Conservation (phyloP, 805 yeast genomes). For the Sugiyamaella mastotermitis region DNA sequence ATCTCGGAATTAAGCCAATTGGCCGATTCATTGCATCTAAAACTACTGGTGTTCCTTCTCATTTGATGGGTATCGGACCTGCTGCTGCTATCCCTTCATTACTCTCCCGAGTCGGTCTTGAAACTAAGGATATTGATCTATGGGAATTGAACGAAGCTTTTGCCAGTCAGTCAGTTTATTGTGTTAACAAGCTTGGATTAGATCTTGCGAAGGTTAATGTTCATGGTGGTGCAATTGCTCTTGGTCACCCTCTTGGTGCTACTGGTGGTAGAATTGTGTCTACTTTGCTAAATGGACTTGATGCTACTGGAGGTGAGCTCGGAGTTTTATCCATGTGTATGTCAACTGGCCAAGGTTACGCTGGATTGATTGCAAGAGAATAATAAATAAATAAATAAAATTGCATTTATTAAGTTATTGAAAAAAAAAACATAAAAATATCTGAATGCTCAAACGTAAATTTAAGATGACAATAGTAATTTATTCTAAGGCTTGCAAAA, state of each 20-base stretch:
- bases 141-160: slow-evolving; percentile 89
- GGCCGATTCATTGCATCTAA: slow-evolving; percentile 83
- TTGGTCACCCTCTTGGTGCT: slow-evolving; percentile 90
- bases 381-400: too few species aligned
- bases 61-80: slow-evolving; percentile 86
- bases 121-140: slow-evolving; percentile 59
- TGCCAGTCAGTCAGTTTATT: slow-evolving; percentile 82
- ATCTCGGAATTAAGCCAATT: slow-evolving; percentile 68
- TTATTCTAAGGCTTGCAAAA: too few species aligned
- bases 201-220: slow-evolving; percentile 67
- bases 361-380: slow-evolving; percentile 25
- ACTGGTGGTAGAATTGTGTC: slow-evolving; percentile 36
- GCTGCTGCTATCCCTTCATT: slow-evolving; percentile 85
- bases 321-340: slow-evolving; percentile 40
- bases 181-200: slow-evolving; percentile 58
- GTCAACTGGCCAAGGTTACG: slow-evolving; percentile 38
- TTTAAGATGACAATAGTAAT: too few species aligned
- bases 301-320: slow-evolving; percentile 27
- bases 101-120: slow-evolving; percentile 61
- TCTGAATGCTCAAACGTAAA: too few species aligned
- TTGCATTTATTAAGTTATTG: too few species aligned
- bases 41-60: slow-evolving; percentile 82
- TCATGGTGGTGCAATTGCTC: slow-evolving; percentile 90
- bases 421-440: too few species aligned
- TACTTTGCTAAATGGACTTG: slow-evolving; percentile 34